These are phyloP conservation scores for Moringa oleifera DNA, from an alignment of 345 rosid genomes.

Conservation along the genomic window DNA sequence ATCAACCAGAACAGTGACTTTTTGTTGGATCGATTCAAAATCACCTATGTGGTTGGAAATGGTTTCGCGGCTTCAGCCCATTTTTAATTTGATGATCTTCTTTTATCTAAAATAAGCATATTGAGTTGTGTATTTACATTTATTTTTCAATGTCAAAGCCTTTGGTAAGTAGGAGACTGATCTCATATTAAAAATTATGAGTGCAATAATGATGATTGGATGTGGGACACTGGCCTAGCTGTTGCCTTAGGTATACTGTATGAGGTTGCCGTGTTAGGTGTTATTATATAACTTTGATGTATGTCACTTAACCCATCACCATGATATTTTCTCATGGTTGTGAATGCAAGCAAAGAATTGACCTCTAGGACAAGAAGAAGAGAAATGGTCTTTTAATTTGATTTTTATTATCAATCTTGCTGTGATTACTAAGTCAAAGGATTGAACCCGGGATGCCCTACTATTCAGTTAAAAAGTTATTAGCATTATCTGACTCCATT, in stretches of 20 bases:
- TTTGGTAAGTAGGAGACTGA: slow-evolving; percentile 12
- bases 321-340: slow-evolving; percentile 7
- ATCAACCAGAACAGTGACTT: neutral
- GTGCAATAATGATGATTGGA: no score
- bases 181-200: neutral
- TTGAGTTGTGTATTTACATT: neutral
- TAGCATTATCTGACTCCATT: no score
- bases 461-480: neutral
- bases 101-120: no score
- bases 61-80: neutral
- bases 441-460: neutral
- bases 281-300: slow-evolving; percentile 6
- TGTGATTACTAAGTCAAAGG: slow-evolving; percentile 7
- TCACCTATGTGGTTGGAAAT: slow-evolving; percentile 4
- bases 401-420: neutral
- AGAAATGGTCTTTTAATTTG: neutral
- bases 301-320: slow-evolving; percentile 7
- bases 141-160: slow-evolving; percentile 5
- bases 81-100: slow-evolving; percentile 3
- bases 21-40: neutral
- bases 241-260: slow-evolving; percentile 1
- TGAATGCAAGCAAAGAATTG: slow-evolving; percentile 12
- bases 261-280: neutral
- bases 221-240: slow-evolving; percentile 15
- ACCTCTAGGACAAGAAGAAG: neutral